Conservation (phyloP, 305 asterid genomes). For the Fraxinus baroniana region DNA sequence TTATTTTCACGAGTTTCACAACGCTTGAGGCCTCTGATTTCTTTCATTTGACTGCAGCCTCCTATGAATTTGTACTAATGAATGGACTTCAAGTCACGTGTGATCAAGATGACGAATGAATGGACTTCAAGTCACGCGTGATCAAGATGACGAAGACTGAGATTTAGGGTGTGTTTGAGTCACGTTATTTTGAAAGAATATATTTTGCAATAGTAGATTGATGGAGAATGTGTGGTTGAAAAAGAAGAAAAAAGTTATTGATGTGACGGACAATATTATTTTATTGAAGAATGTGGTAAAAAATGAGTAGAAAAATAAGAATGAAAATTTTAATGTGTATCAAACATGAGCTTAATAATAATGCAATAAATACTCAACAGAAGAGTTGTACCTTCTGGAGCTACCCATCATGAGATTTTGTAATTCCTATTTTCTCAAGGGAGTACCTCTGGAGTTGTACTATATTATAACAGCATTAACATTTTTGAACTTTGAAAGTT, state of each 20-base stretch:
- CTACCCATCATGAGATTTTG: conserved; percentile 16
- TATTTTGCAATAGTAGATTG: no score
- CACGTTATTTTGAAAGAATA: no score
- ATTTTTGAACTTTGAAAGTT: not conserved
- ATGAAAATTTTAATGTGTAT: no score
- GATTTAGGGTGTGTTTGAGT: not conserved
- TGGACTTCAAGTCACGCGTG: no score
- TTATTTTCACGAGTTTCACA: conserved; percentile 6
- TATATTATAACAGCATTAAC: not conserved
- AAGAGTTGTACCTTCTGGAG: not conserved
- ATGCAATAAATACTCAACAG: not conserved
- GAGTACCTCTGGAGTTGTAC: not conserved
- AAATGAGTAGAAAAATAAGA: no score
- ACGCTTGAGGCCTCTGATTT: conserved; percentile 28
- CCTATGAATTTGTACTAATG: conserved; percentile 43
- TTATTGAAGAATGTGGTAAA: no score
- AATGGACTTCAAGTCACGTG: not conserved
- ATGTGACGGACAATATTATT: no score
- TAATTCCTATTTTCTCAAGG: conserved; percentile 18
- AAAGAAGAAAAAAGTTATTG: no score
- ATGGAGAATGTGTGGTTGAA: no score
- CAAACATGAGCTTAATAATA: not conserved
- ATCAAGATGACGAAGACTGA: not conserved
- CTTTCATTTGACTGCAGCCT: conserved; percentile 40
- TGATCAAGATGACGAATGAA: conserved; percentile 4